A percentile compares a stretch with the other conserved stretches of the same genome.
Conservation (phyloP, 495 filamentous ascomycete genomes). For the Xylaria sp. region DNA sequence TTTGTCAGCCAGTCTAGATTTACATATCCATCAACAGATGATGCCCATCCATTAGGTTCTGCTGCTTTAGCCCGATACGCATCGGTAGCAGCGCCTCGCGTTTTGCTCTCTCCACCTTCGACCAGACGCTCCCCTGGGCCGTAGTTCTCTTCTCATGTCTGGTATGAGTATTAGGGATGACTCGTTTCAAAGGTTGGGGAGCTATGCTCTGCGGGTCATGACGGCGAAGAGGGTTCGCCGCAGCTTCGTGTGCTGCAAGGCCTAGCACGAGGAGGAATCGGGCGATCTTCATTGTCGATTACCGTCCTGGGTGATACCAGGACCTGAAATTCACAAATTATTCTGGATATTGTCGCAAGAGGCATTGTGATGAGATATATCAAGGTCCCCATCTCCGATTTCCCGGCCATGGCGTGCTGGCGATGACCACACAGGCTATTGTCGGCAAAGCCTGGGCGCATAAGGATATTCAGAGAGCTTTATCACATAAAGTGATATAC, state of each 20-base stretch:
- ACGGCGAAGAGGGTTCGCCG: slow-evolving; percentile 31
- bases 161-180: slow-evolving; percentile 35
- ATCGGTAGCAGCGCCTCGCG: slow-evolving; percentile 37
- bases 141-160: slow-evolving; percentile 51
- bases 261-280: slow-evolving; percentile 27
- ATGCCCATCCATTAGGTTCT: slow-evolving; percentile 38
- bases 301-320: background rate
- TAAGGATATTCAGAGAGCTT: slow-evolving; percentile 22
- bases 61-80: slow-evolving; percentile 39
- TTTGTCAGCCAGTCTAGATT: background rate
- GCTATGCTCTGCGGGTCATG: background rate
- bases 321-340: background rate
- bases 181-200: slow-evolving; percentile 24
- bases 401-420: slow-evolving; percentile 16
- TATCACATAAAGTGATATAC: slow-evolving; percentile 19
- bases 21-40: slow-evolving; percentile 46
- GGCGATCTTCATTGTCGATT: slow-evolving; percentile 34
- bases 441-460: slow-evolving; percentile 32
- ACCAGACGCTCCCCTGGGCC: slow-evolving; percentile 54
- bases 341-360: background rate
- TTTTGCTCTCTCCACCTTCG: slow-evolving; percentile 37
- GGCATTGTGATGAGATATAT: slow-evolving; percentile 6
- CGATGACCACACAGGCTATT: slow-evolving; percentile 29
- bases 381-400: background rate
- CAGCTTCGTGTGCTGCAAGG: slow-evolving; percentile 24